These are phyloP conservation scores for Sphaerulina populicola DNA, from an alignment of 2,329 filamentous ascomycete genomes.

Conservation along the genomic window DNA sequence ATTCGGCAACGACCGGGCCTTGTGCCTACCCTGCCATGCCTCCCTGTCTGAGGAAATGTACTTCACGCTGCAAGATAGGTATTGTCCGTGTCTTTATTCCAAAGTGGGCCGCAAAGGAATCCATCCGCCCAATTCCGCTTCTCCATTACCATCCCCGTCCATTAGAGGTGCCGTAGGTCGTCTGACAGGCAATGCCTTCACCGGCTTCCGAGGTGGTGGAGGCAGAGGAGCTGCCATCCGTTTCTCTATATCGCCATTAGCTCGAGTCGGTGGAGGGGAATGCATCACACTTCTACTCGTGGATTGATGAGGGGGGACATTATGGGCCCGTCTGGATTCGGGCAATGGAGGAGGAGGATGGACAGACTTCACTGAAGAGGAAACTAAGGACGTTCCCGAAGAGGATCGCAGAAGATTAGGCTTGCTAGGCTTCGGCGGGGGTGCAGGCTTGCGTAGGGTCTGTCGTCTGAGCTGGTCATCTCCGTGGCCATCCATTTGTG, in stretches of 20 bases:
- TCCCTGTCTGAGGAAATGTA: no score
- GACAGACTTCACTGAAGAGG: conserved; percentile 15
- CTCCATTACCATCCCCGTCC: conserved; percentile 24
- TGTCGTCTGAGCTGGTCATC: conserved; percentile 21
- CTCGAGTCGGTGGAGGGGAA: conserved; percentile 17
- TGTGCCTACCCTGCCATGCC: no score
- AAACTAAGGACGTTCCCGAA: conserved; percentile 19
- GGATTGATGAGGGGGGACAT: conserved; percentile 3
- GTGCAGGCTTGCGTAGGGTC: conserved; percentile 31
- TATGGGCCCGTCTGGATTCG: conserved; percentile 18
- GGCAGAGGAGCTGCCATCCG: conserved; percentile 14
- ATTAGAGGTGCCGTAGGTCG: conserved; percentile 24
- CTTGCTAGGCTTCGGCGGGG: conserved; percentile 30
- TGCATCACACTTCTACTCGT: neutral
- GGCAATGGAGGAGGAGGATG: conserved; percentile 19
- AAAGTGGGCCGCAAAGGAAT: conserved; percentile 26
- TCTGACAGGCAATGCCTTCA: conserved; percentile 21
- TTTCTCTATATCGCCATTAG: conserved; percentile 9
- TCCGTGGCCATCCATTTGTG: conserved; percentile 6
- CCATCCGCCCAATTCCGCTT: conserved; percentile 27
- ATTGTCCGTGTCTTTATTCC: no score
- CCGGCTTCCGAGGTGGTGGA: conserved; percentile 20
- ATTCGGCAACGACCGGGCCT: conserved; percentile 34
- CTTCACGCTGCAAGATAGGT: no score
- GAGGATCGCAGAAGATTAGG: conserved; percentile 27